Percentiles rank a stretch among this genome's conserved stretches.
Evolutionary conservation across 73 alveolate genomes (phyloP).

Genomic region (Paramecium biaurelia): DNA sequence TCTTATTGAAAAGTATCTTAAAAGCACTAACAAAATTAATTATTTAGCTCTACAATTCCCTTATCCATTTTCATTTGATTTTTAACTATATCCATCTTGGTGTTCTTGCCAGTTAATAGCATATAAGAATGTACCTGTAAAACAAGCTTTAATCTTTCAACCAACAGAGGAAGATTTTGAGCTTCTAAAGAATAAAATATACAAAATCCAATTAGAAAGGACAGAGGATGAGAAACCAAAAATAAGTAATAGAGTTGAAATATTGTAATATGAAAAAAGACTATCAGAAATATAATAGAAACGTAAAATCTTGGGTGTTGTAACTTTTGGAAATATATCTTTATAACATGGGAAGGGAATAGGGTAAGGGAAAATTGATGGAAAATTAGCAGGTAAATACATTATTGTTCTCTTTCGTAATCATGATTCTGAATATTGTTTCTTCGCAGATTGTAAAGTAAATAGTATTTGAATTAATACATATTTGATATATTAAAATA

Average conservation of each 20-base stretch:
- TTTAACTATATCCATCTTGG: background rate
- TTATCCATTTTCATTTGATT: conserved; percentile 56
- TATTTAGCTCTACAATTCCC: conserved; percentile 43
- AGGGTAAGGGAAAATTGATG: conserved; percentile 21
- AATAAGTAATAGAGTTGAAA: background rate
- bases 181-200: background rate
- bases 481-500: background rate
- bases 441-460: conserved; percentile 42
- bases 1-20: background rate
- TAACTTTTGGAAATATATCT: background rate
- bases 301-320: background rate
- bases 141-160: background rate
- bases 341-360: conserved; percentile 4
- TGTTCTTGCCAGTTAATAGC: background rate
- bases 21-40: conserved; percentile 31
- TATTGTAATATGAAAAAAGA: background rate
- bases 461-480: background rate
- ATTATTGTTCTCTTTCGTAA: conserved; percentile 12
- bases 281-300: background rate
- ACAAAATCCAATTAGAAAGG: background rate
- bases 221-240: background rate
- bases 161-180: background rate
- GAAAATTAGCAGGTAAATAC: background rate
- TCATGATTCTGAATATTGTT: conserved; percentile 1
- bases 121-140: background rate